These are phyloP conservation scores for Pelargonium nanum DNA, from an alignment of 345 rosid species.

Conservation along the genomic window DNA sequence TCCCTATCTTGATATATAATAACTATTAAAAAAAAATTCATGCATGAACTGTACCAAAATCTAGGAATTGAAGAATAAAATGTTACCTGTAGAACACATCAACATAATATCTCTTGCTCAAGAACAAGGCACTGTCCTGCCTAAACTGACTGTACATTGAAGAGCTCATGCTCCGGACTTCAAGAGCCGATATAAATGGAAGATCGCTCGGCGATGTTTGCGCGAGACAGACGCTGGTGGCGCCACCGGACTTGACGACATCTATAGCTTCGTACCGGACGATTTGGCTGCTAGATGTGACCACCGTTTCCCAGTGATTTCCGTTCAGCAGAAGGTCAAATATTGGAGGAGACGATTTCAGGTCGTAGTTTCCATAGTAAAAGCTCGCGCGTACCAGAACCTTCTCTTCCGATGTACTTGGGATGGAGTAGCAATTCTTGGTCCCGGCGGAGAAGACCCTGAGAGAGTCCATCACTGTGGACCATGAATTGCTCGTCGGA, in stretches of 20 bases:
- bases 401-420: not conserved
- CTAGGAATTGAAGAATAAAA: no score
- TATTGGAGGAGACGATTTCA: conserved; percentile 11
- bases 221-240: conserved; percentile 13
- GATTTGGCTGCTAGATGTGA: not conserved
- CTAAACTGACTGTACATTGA: conserved; percentile 8
- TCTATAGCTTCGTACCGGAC: conserved; percentile 9
- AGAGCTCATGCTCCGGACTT: conserved; percentile 10
- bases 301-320: conserved; percentile 15
- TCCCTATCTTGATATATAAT: no score
- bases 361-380: conserved; percentile 23
- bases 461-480: conserved; percentile 11
- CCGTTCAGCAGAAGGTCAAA: conserved; percentile 22
- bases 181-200: conserved; percentile 24
- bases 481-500: not conserved
- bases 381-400: conserved; percentile 18
- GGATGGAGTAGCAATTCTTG: conserved; percentile 18
- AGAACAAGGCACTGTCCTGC: conserved; percentile 11
- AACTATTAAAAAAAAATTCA: no score
- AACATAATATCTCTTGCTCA: not conserved
- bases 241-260: conserved; percentile 2
- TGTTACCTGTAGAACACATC: not conserved
- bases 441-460: conserved; percentile 16
- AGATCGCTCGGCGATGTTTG: conserved; percentile 20
- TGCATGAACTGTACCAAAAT: no score